Percentiles rank a stretch among this genome's conserved stretches.
These are phyloP conservation scores for Hirschfeldia incana DNA, from an alignment of 345 rosid genomes.

Conservation along the genomic window DNA sequence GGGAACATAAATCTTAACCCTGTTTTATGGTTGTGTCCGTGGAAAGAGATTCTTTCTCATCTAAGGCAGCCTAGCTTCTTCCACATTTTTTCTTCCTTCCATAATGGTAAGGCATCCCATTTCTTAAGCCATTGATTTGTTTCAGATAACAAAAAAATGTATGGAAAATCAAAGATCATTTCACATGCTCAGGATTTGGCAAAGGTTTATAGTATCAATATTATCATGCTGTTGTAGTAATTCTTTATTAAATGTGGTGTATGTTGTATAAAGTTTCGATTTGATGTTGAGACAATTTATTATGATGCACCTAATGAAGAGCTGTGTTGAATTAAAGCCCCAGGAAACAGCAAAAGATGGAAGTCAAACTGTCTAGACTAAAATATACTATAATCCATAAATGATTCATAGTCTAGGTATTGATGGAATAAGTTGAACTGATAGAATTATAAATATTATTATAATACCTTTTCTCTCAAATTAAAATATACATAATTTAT, in stretches of 20 bases:
- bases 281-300: not conserved
- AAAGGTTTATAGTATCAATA: constrained; percentile 80
- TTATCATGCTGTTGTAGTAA: constrained; percentile 47
- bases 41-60: constrained; percentile 88
- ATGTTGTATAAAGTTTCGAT: not conserved
- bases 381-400: too few species aligned
- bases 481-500: too few species aligned
- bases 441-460: too few species aligned
- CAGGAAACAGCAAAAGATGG: not conserved
- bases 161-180: too few species aligned
- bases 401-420: too few species aligned
- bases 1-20: constrained; percentile 40
- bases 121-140: not conserved
- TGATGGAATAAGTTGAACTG: too few species aligned
- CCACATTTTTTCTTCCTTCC: constrained; percentile 78
- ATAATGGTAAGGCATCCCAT: constrained; percentile 54
- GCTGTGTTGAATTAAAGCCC: not conserved
- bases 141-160: not conserved
- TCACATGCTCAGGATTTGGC: constrained; percentile 90
- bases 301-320: not conserved
- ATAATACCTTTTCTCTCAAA: too few species aligned
- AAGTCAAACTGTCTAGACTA: too few species aligned
- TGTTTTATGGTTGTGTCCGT: constrained; percentile 49
- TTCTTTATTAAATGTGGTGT: not conserved
- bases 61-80: constrained; percentile 63